Evolutionary conservation across 192 early-diverging fungal species (phyloP).

Genomic region (Linnemannia schmuckeri): DNA sequence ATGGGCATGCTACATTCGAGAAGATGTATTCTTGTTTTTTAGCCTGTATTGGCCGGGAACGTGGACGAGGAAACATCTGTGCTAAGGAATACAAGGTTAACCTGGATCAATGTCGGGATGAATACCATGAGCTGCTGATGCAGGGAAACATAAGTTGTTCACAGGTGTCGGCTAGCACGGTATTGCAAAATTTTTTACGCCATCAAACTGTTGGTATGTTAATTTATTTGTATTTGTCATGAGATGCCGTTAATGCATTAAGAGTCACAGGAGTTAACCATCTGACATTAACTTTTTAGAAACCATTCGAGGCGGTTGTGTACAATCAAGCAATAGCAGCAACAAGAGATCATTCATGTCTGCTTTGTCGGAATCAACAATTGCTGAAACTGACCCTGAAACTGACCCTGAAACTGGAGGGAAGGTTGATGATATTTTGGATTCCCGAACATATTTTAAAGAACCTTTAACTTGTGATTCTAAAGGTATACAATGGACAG

Average conservation of each 20-base stretch:
- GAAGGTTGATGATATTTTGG: not conserved
- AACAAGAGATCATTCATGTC: constrained; percentile 2
- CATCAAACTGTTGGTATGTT: too few relatives aligned
- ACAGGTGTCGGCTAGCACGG: not conserved
- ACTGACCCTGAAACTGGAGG: not conserved
- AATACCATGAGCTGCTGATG: not conserved
- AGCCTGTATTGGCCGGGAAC: not conserved
- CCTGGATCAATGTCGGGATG: not conserved
- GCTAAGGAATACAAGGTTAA: constrained; percentile 6
- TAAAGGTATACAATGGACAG: too few relatives aligned
- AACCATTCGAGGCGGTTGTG: constrained; percentile 7
- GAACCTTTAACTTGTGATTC: too few relatives aligned
- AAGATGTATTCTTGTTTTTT: constrained; percentile 18
- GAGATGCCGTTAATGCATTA: too few relatives aligned
- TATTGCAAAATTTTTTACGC: not conserved
- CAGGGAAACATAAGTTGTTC: constrained; percentile 7
- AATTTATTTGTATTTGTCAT: too few relatives aligned
- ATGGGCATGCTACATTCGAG: constrained; percentile 4
- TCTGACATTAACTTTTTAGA: not conserved
- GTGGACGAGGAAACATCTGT: constrained; percentile 3
- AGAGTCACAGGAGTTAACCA: too few relatives aligned
- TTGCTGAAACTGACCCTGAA: not conserved
- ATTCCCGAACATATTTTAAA: too few relatives aligned
- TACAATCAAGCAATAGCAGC: constrained; percentile 4
- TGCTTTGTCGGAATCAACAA: constrained; percentile 2